Evolutionary conservation across 1,284 basidiomycete genomes (phyloP).

Genomic region (Apiotrichum brassicae): DNA sequence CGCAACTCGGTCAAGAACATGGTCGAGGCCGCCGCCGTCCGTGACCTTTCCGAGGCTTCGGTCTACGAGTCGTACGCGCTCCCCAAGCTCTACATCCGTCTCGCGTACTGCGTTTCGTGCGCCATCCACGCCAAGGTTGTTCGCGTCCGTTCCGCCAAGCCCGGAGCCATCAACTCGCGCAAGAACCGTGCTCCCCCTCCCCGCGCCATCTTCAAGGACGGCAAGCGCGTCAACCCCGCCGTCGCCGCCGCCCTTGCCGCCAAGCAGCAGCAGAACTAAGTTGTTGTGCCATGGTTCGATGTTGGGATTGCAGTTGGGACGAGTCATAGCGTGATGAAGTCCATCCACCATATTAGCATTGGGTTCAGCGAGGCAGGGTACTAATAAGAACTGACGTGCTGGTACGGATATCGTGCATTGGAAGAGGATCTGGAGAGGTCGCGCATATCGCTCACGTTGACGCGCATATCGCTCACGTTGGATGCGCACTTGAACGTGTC

Average conservation of each 20-base stretch:
- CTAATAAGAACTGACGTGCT: too few species aligned
- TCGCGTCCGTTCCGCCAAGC: constrained; percentile 87
- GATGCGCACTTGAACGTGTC: too few species aligned
- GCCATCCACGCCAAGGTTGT: constrained; percentile 99
- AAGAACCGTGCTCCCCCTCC: constrained; percentile 95
- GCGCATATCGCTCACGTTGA: too few species aligned
- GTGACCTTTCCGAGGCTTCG: constrained; percentile 94
- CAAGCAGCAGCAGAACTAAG: constrained; percentile 37
- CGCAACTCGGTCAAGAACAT: constrained; percentile 99
- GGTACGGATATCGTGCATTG: too few species aligned
- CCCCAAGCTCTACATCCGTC: constrained; percentile 99
- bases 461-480: too few species aligned
- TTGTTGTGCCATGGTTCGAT: background rate
- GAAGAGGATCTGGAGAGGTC: too few species aligned
- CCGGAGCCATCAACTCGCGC: constrained; percentile 56
- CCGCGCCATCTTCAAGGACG: constrained; percentile 94
- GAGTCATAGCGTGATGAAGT: constrained; percentile 18
- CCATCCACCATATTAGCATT: constrained; percentile 3
- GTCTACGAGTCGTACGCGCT: constrained; percentile 96
- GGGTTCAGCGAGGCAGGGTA: too few species aligned
- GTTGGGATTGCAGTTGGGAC: background rate
- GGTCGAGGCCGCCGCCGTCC: constrained; percentile 96
- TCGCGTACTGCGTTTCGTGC: constrained; percentile 97
- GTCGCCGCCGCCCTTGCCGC: constrained; percentile 61
- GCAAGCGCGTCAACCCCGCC: constrained; percentile 77